Conservation (phyloP, 768 basidiomycete species). For the Mycena galopus region DNA sequence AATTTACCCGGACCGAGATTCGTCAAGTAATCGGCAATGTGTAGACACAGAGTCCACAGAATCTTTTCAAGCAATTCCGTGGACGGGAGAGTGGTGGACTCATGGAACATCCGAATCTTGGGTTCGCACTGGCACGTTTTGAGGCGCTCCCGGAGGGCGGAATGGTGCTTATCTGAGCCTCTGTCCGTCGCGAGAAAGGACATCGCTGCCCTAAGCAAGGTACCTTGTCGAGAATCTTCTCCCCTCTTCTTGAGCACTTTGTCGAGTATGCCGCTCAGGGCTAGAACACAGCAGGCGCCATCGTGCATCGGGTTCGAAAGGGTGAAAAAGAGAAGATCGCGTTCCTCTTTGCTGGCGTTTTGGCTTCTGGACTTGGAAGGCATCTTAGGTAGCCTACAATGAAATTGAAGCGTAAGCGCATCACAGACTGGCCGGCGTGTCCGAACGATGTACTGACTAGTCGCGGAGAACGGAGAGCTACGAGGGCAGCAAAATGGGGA, state of each 20-base stretch:
- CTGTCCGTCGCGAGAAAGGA: conserved; percentile 2
- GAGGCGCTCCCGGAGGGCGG: conserved; percentile 7
- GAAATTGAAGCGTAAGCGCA: conserved; percentile 7
- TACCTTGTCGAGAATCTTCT: conserved; percentile 19
- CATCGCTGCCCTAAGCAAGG: conserved; percentile 17
- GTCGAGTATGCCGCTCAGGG: background rate
- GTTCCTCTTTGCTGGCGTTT: conserved; percentile 15
- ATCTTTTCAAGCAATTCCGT: conserved; percentile 7
- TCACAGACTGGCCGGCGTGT: conserved; percentile 4
- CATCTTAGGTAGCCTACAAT: conserved; percentile 10
- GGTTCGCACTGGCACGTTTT: conserved; percentile 8
- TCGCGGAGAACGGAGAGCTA: conserved; percentile 5
- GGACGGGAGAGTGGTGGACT: background rate
- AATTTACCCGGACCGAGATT: conserved; percentile 12
- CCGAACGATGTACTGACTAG: conserved; percentile 14
- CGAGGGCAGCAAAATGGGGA: background rate
- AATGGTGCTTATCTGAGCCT: conserved; percentile 2
- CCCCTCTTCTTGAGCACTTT: conserved; percentile 1
- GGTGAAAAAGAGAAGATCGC: conserved; percentile 15
- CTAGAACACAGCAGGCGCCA: conserved; percentile 7
- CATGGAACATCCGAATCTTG: conserved; percentile 4
- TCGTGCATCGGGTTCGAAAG: conserved; percentile 21
- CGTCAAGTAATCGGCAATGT: conserved; percentile 9
- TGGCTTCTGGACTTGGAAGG: background rate
- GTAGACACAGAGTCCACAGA: conserved; percentile 1